Conservation (phyloP, 176 grass and related monocot species). For the Saccharum spontaneum region DNA sequence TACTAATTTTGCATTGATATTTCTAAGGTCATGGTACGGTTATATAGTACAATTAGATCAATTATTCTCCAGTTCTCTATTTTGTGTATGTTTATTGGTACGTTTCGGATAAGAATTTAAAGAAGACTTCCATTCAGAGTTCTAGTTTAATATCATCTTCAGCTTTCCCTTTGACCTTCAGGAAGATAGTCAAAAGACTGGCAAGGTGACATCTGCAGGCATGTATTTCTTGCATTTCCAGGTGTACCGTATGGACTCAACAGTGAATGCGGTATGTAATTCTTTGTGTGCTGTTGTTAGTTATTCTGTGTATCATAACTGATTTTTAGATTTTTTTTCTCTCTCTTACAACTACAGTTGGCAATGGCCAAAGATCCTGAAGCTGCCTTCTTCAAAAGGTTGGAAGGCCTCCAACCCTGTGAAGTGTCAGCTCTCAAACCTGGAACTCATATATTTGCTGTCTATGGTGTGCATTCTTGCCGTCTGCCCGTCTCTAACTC, state of each 20-base stretch:
- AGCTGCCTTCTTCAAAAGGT: constrained; percentile 93
- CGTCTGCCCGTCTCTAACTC: background rate
- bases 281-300: constrained; percentile 14
- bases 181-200: constrained; percentile 96
- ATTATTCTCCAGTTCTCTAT: background rate
- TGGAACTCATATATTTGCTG: constrained; percentile 96
- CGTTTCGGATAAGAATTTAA: constrained; percentile 11
- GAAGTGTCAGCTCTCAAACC: constrained; percentile 86
- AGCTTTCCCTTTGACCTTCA: constrained; percentile 42
- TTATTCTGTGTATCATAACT: constrained; percentile 17
- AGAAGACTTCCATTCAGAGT: background rate
- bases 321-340: constrained; percentile 1
- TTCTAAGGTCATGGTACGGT: background rate
- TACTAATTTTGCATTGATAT: constrained; percentile 9
- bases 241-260: constrained; percentile 94
- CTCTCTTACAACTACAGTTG: constrained; percentile 52
- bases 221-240: constrained; percentile 99
- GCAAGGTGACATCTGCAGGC: constrained; percentile 89
- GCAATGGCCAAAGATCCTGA: constrained; percentile 98
- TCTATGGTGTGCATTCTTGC: constrained; percentile 64
- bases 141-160: constrained; percentile 38
- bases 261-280: constrained; percentile 77
- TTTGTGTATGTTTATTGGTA: background rate
- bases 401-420: constrained; percentile 98
- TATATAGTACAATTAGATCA: background rate